Conservation (phyloP, 176 grass and related monocot species). For the Paspalum vaginatum region DNA sequence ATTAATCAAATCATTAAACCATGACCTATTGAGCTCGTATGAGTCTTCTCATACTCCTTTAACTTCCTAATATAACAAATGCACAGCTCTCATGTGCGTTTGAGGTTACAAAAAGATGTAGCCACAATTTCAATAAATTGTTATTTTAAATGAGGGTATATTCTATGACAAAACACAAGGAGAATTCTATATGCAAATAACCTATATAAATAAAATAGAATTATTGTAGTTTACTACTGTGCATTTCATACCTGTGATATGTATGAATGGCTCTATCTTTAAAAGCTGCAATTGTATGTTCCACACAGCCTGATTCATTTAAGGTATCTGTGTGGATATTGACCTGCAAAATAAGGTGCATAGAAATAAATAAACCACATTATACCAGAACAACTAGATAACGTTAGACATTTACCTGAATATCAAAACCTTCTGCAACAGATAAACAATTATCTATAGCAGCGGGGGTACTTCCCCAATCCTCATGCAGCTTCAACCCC, state of each 20-base stretch:
- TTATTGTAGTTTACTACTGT: background rate
- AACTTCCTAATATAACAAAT: no score
- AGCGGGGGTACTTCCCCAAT: slow-evolving; percentile 95
- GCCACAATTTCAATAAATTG: background rate
- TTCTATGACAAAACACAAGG: slow-evolving; percentile 6
- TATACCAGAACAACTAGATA: slow-evolving; percentile 24
- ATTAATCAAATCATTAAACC: background rate
- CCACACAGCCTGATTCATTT: slow-evolving; percentile 97
- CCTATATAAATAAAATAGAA: slow-evolving; percentile 12
- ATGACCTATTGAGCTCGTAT: no score
- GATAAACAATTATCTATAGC: slow-evolving; percentile 88
- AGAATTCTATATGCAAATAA: slow-evolving; percentile 1
- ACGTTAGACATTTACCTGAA: slow-evolving; percentile 63
- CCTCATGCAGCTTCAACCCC: slow-evolving; percentile 95
- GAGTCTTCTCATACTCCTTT: no score
- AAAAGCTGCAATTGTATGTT: slow-evolving; percentile 95
- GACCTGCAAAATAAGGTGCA: slow-evolving; percentile 64
- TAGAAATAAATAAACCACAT: background rate
- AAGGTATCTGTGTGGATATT: slow-evolving; percentile 98
- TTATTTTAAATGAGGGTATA: background rate
- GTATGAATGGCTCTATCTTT: slow-evolving; percentile 95
- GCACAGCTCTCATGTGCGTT: no score
- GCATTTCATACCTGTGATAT: slow-evolving; percentile 83
- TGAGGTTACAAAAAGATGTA: background rate
- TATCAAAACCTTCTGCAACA: slow-evolving; percentile 85